phyloP scores from a whole-genome alignment of 164 flowering plant species.

The Euptelea pleiosperma region DNA sequence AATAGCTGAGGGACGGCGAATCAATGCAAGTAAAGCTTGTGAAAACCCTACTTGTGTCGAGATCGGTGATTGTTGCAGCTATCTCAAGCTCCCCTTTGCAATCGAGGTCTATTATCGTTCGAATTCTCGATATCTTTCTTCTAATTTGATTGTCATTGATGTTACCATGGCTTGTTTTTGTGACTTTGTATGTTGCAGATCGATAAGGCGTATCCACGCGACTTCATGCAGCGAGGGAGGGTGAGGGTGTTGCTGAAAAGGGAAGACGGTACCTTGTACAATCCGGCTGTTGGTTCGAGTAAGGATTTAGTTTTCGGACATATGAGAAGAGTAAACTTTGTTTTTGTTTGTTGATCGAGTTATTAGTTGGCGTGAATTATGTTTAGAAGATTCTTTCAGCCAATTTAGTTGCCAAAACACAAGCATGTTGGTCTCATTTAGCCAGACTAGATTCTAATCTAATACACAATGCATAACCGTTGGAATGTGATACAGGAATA shows the following conservation, averaged over 20 bases:
- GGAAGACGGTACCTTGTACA: constrained; percentile 69
- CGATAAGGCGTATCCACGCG: constrained; percentile 93
- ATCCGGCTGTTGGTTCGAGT: constrained; percentile 78
- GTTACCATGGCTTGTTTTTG: background rate
- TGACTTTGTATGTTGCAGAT: constrained; percentile 29
- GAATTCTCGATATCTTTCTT: background rate
- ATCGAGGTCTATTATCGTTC: constrained; percentile 50
- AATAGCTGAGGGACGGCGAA: constrained; percentile 79
- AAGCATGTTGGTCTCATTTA: background rate
- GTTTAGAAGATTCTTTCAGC: too few relatives aligned
- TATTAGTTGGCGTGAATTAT: background rate
- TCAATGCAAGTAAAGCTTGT: constrained; percentile 60
- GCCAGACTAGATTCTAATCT: too few relatives aligned
- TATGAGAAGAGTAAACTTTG: too few relatives aligned
- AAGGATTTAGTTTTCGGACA: too few relatives aligned
- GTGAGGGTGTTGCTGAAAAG: constrained; percentile 77
- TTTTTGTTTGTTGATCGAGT: background rate
- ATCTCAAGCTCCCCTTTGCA: constrained; percentile 60
- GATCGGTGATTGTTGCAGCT: constrained; percentile 67
- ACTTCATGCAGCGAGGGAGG: constrained; percentile 91
- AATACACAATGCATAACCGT: too few relatives aligned
- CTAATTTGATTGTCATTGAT: background rate
- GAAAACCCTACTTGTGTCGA: constrained; percentile 82
- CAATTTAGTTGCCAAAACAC: background rate
- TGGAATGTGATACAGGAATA: too few relatives aligned